Conservation (phyloP, 208 protist genomes). For the Leishmania mexicana region DNA sequence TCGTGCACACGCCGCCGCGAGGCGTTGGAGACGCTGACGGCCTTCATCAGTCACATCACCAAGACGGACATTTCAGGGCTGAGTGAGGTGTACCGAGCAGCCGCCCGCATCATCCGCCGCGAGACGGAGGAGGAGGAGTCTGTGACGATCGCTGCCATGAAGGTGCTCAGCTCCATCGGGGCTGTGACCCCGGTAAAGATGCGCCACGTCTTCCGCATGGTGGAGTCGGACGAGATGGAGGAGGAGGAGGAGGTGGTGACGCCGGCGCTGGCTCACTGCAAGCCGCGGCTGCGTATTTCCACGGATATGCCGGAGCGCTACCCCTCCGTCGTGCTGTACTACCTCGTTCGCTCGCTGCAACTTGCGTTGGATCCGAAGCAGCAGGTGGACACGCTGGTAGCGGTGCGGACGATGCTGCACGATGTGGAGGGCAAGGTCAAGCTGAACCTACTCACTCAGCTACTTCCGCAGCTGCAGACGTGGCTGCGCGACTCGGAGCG, state of each 20-base stretch:
- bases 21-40: conserved; percentile 75
- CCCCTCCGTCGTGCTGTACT: conserved; percentile 83
- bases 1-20: conserved; percentile 66
- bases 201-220: conserved; percentile 55
- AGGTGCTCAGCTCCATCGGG: conserved; percentile 80
- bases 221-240: conserved; percentile 81
- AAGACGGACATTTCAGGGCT: conserved; percentile 50
- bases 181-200: conserved; percentile 84
- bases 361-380: conserved; percentile 75
- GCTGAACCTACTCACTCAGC: conserved; percentile 73
- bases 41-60: conserved; percentile 75
- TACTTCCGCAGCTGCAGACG: conserved; percentile 78
- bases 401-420: conserved; percentile 68
- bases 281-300: conserved; percentile 74
- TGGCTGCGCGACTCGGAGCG: conserved; percentile 81
- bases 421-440: conserved; percentile 71
- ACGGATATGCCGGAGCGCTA: conserved; percentile 78
- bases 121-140: conserved; percentile 76
- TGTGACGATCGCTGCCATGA: conserved; percentile 72
- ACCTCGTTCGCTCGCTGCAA: conserved; percentile 82
- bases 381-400: conserved; percentile 69
- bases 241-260: conserved; percentile 85
- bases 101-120: conserved; percentile 79
- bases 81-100: conserved; percentile 69
- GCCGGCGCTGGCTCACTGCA: conserved; percentile 70